These are phyloP conservation scores for Globisporangium nodosum DNA, from an alignment of 352 stramenopile species.

Conservation along the genomic window DNA sequence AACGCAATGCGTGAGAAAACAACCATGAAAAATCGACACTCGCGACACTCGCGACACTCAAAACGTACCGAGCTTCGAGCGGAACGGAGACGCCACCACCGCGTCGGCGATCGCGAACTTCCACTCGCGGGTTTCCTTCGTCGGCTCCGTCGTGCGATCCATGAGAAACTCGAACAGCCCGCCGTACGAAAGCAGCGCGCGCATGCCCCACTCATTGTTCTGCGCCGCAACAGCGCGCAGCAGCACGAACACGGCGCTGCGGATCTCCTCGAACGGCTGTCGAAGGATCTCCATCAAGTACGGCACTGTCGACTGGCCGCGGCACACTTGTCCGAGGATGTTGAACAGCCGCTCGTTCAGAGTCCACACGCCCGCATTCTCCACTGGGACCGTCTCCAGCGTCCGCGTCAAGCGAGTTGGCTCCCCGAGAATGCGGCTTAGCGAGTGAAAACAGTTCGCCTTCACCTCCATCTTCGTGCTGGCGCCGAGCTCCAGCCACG, in stretches of 20 bases:
- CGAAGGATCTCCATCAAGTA: slow-evolving; percentile 74
- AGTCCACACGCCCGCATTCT: slow-evolving; percentile 63
- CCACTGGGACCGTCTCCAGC: slow-evolving; percentile 26
- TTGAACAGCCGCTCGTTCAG: slow-evolving; percentile 64
- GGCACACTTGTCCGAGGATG: slow-evolving; percentile 46
- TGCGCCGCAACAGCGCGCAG: slow-evolving; percentile 76
- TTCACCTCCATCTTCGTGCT: slow-evolving; percentile 74
- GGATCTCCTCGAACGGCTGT: slow-evolving; percentile 81
- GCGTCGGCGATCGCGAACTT: slow-evolving; percentile 86
- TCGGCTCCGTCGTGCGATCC: slow-evolving; percentile 75
- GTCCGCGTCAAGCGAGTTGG: slow-evolving; percentile 37
- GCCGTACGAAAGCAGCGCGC: slow-evolving; percentile 58
- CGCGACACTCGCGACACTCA: neutral
- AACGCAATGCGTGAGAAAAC: neutral
- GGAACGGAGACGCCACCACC: slow-evolving; percentile 61
- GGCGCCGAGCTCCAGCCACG: slow-evolving; percentile 45
- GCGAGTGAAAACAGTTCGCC: slow-evolving; percentile 61
- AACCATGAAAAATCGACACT: neutral
- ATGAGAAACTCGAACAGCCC: slow-evolving; percentile 85
- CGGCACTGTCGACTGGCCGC: slow-evolving; percentile 47
- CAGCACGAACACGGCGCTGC: slow-evolving; percentile 65
- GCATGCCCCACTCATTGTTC: slow-evolving; percentile 74
- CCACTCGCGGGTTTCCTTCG: slow-evolving; percentile 82
- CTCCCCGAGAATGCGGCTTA: slow-evolving; percentile 50
- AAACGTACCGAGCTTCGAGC: slow-evolving; percentile 45